These are phyloP conservation scores for Penicillium sp. DNA, from an alignment of 2,329 filamentous ascomycete species.

Conservation along the genomic window DNA sequence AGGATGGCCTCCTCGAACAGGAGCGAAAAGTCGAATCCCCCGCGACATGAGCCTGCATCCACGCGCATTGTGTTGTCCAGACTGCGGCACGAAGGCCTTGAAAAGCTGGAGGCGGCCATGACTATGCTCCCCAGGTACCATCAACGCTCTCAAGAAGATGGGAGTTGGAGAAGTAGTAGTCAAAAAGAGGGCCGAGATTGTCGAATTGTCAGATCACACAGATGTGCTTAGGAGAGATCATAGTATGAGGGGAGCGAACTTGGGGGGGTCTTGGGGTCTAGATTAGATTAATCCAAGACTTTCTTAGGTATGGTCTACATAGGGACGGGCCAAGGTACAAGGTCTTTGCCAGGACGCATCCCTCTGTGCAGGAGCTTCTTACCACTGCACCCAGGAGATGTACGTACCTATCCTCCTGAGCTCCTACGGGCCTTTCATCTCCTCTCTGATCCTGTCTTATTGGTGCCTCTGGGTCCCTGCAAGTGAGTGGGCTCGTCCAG, in stretches of 20 bases:
- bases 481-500: slow-evolving; percentile 20
- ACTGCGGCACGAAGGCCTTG: slow-evolving; percentile 32
- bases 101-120: slow-evolving; percentile 31
- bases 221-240: slow-evolving; percentile 8
- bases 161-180: slow-evolving; percentile 16
- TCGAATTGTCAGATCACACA: slow-evolving; percentile 8
- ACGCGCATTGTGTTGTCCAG: slow-evolving; percentile 40
- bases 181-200: slow-evolving; percentile 14
- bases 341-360: slow-evolving; percentile 16
- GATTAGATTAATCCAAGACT: slow-evolving; percentile 25
- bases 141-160: slow-evolving; percentile 18
- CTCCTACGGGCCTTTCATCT: slow-evolving; percentile 14
- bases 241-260: slow-evolving; percentile 3
- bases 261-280: slow-evolving; percentile 17
- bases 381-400: slow-evolving; percentile 23
- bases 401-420: slow-evolving; percentile 15
- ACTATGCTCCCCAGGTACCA: slow-evolving; percentile 28
- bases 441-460: neutral
- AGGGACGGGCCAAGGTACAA: slow-evolving; percentile 2
- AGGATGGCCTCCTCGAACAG: slow-evolving; percentile 50
- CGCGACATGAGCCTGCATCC: slow-evolving; percentile 39
- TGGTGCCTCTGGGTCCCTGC: slow-evolving; percentile 19
- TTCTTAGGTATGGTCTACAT: neutral
- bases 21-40: slow-evolving; percentile 49
- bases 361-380: slow-evolving; percentile 26